These are phyloP conservation scores for Tilletia caries DNA, from an alignment of 1,284 basidiomycete genomes.

Conservation along the genomic window DNA sequence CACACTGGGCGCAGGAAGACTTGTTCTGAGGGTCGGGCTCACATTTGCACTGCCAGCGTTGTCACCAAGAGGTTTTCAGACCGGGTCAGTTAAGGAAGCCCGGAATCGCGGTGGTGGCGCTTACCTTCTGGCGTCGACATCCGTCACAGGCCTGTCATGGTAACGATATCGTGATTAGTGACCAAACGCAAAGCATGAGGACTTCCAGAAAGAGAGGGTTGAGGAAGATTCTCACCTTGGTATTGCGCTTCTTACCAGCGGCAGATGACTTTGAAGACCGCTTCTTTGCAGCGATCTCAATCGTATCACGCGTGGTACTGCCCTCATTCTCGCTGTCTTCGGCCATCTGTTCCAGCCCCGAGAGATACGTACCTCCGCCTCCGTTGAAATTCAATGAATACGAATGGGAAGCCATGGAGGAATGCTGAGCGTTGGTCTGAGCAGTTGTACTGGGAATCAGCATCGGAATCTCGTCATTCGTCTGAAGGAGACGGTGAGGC, in stretches of 20 bases:
- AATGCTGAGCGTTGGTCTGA: too few species aligned
- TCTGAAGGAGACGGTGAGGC: too few species aligned
- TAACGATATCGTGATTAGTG: too few species aligned
- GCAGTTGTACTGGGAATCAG: too few species aligned
- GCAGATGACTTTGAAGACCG: background rate
- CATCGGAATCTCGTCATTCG: too few species aligned
- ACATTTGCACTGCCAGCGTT: constrained; percentile 4
- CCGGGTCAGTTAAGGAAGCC: background rate
- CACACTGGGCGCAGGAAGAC: background rate
- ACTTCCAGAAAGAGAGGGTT: background rate
- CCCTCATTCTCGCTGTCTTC: background rate
- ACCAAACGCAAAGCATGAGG: background rate
- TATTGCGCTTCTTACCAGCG: background rate
- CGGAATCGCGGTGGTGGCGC: background rate
- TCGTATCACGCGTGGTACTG: background rate
- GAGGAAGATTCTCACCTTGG: background rate
- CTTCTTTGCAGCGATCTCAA: background rate
- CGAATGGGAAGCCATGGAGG: background rate
- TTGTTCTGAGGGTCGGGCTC: background rate
- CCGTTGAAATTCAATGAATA: background rate
- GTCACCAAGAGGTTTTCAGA: background rate
- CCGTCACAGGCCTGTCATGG: background rate
- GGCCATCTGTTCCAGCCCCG: background rate
- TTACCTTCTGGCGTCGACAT: constrained; percentile 8
- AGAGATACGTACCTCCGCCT: background rate